These are phyloP conservation scores for Aspergillus caelatus DNA, from an alignment of 2,329 filamentous ascomycete genomes.

Conservation along the genomic window DNA sequence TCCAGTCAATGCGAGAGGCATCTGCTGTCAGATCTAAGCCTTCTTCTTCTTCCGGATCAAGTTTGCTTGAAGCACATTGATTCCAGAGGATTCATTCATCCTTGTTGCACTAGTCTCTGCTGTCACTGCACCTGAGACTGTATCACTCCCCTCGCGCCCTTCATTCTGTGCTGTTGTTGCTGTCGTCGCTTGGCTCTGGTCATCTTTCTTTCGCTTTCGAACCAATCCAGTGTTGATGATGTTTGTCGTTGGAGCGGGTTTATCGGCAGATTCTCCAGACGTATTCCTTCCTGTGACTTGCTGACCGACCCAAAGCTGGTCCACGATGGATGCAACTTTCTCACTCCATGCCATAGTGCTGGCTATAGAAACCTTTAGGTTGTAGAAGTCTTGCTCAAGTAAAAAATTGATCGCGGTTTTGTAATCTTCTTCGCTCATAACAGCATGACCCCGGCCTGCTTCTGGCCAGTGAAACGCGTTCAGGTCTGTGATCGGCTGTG, in stretches of 20 bases:
- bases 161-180: background rate
- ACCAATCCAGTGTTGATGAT: conserved; percentile 35
- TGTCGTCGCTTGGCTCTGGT: conserved; percentile 13
- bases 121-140: conserved; percentile 7
- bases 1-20: conserved; percentile 8
- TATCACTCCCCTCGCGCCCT: background rate
- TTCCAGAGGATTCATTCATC: conserved; percentile 18
- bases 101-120: conserved; percentile 4
- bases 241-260: conserved; percentile 23
- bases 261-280: conserved; percentile 14
- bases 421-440: conserved; percentile 45
- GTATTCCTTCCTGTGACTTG: conserved; percentile 35
- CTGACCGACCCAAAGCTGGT: conserved; percentile 40
- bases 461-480: conserved; percentile 40
- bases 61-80: conserved; percentile 43
- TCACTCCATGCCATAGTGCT: conserved; percentile 47
- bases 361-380: conserved; percentile 37
- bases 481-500: conserved; percentile 15
- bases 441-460: conserved; percentile 36
- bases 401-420: conserved; percentile 43
- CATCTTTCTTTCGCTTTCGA: conserved; percentile 43
- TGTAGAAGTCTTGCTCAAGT: conserved; percentile 47
- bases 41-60: conserved; percentile 48
- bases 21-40: conserved; percentile 20
- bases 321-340: conserved; percentile 43